Base-by-base conservation (phyloP, 2,329 filamentous ascomycete genomes). In the Alternaria burnsii region DNA sequence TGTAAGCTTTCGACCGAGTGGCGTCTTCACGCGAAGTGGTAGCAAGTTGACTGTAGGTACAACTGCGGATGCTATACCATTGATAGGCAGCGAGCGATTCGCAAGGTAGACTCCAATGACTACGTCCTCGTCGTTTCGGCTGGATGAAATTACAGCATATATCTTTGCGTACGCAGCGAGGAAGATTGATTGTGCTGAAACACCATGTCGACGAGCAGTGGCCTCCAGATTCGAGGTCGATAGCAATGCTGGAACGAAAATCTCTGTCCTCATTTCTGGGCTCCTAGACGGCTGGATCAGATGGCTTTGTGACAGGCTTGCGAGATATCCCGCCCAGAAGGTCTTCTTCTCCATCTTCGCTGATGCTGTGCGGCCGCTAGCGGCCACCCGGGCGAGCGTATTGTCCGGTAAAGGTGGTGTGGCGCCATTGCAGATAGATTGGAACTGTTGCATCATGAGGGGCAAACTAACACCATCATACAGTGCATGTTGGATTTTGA, bases 401-500 rank as follows among this genome's bases (percentile, higher is more conserved):
- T 68, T 53, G 16, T 69, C 69, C 47, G 71, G 59, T 22, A 56
- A 7, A 26, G 63, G 47, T 22, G 58, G 22, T 16, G 62, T 48
- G 8, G 36, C 22, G 42, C 67, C 71, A 40, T 69, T 79, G 78
- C 75, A 88, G 36, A 81, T 65, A 5, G 70, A 62, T 62, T 83
- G 76, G 12, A 90, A 78, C 41, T 85, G 78, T 14, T 83, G 73
- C 22, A 93, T 80, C 6, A 97, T 79, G 0, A 84, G 74, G 1
- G 89, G 86, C 5, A 97, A 81, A 69, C 91, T 95, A 61, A 96
- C 84, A 6, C 89, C 93, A 75, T 97, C 94, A 72, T 97, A 98
- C 0, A 97, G 82, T 0, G 91, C 91, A 75, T 98, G 94, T 64
- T 97, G 93, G 5, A 97, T 89, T 26, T 82, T 81, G 2, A 85